Percentiles rank a stretch among this genome's conserved stretches.
Conservation (phyloP, 495 filamentous ascomycete genomes). For the Polyplosphaeria fusca region DNA sequence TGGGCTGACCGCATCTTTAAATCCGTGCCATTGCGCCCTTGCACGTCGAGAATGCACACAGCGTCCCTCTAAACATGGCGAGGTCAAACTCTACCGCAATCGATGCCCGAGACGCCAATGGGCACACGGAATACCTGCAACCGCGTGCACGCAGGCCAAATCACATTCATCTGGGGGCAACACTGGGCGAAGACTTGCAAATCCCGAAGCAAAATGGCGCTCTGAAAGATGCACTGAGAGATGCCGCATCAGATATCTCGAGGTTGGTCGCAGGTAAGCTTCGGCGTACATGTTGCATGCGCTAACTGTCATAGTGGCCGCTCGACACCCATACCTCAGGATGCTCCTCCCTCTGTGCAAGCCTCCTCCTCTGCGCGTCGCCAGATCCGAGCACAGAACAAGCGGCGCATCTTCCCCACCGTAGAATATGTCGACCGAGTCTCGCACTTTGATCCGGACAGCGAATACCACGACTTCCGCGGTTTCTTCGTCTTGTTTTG, state of each 20-base stretch:
- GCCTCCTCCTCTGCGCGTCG: slow-evolving; percentile 81
- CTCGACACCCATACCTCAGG: slow-evolving; percentile 83
- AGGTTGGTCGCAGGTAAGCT: slow-evolving; percentile 14
- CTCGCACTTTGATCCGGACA: slow-evolving; percentile 91
- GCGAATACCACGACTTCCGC: slow-evolving; percentile 89
- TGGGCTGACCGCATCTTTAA: slow-evolving; percentile 13
- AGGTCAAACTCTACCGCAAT: slow-evolving; percentile 28
- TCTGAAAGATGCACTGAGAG: slow-evolving; percentile 14
- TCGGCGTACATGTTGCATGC: background rate
- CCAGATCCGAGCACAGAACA: slow-evolving; percentile 76
- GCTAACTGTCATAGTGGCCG: slow-evolving; percentile 59
- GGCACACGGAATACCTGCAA: slow-evolving; percentile 18
- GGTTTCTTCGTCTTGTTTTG: slow-evolving; percentile 98
- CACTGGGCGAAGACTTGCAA: slow-evolving; percentile 12
- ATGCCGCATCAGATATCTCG: slow-evolving; percentile 20
- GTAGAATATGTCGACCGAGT: slow-evolving; percentile 90
- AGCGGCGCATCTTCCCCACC: slow-evolving; percentile 88
- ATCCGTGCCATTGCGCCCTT: background rate
- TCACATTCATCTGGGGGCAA: slow-evolving; percentile 20
- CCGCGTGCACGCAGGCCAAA: slow-evolving; percentile 29
- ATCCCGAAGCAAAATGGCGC: background rate
- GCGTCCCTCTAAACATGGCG: slow-evolving; percentile 17
- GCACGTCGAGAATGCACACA: slow-evolving; percentile 10
- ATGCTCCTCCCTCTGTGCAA: slow-evolving; percentile 85
- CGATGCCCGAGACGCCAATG: slow-evolving; percentile 10